Base-by-base conservation (phyloP, 305 asterid species). In the Fraxinus latifolia region DNA sequence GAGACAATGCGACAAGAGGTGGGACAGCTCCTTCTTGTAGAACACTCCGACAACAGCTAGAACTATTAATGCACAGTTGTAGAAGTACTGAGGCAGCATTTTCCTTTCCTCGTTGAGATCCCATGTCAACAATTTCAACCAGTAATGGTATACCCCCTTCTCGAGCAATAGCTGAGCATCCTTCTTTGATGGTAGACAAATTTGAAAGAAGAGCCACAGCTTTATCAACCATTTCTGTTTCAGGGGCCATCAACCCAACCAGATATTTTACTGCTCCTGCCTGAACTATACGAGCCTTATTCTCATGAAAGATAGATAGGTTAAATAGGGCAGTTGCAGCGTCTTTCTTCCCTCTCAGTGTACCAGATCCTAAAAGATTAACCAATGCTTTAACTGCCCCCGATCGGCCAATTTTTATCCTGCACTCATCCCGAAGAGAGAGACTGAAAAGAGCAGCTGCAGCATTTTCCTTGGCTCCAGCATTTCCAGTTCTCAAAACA, bases 11-110 rank as follows among this genome's bases (percentile, higher is more conserved):
- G 2, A 95, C 98, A 7, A 95, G 97, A 74, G 99, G 97, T 7
- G 99, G 99, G 77, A 95, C 98, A 21, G 97, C 99, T 33, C 99
- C 99, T 89, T 95, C 99, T 85, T 91, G 97, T 89, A 95, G 83
- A 83, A 95, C 93, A 76, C 90, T 89, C 80, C 90, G 90, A 82
- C 98, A 92, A 81, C 88, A 87, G 87, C 91, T 91, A 25, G 90
- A 17, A 84, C 90, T 94, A 84, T 83, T 89, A 72, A 93, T 82
- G 86, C 98, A 95, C 77, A 95, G 83, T 83, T 95, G 99, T 89
- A 95, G 87, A 42, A 94, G 87, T 81, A 91, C 87, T 2, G 98
- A 90, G 27, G 99, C 93, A 58, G 97, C 96, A 84, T 95, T 95
- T 80, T 95, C 99, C 90, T 95, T 93, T 72, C 99, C 99, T 74